Base-by-base conservation (phyloP, 768 basidiomycete genomes). In the Amanita pallidorosea region DNA sequence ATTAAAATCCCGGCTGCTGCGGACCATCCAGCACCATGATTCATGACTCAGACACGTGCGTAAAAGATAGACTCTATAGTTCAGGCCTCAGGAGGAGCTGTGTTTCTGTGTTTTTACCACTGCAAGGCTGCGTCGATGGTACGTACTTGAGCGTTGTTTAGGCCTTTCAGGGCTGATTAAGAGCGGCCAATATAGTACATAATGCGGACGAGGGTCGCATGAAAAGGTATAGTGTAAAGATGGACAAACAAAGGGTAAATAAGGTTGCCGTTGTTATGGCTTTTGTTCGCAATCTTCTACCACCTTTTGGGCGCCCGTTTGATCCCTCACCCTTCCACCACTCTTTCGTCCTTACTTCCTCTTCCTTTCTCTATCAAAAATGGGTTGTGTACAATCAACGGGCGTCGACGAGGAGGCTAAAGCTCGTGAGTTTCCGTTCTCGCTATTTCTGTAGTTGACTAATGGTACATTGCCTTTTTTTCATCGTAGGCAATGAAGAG, bases 341-440 rank as follows among this genome's bases (percentile, higher is more conserved):
- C 50, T 42, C 37, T 46, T 52, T 55, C 50, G 15, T 40, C 54
- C 35, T 36, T 43, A 22, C 42, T 43, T 0, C 34, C 15, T 46
- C 50, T 47, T 33, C 36, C 42, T 35, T 40, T 47, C 36, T 50
- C 36, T 47, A 38, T 47, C 7, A 47, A 60, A 57, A 58, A 87
- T 88, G 85, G 85, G 85, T 68, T 88, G 85, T 57, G 80, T 80
- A 7, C 81, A 84, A 66, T 83, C 81, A 45, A 69, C 83, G 9
- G 75, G 73, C 53, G 68, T 83, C 57, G 85, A 89, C 64, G 83
- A 81, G 59, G 85, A 85, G 71, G 87, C 87, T 49, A 88, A 85
- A 68, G 85, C 85, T 61, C 82, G 85, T 88, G 54, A 70, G 84
- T 83, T 46, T 27, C 31, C 17, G 49, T 49, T 35, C 35, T 29